These are phyloP conservation scores for Mortierella alpina DNA, from an alignment of 192 early-diverging fungal genomes.

Conservation along the genomic window DNA sequence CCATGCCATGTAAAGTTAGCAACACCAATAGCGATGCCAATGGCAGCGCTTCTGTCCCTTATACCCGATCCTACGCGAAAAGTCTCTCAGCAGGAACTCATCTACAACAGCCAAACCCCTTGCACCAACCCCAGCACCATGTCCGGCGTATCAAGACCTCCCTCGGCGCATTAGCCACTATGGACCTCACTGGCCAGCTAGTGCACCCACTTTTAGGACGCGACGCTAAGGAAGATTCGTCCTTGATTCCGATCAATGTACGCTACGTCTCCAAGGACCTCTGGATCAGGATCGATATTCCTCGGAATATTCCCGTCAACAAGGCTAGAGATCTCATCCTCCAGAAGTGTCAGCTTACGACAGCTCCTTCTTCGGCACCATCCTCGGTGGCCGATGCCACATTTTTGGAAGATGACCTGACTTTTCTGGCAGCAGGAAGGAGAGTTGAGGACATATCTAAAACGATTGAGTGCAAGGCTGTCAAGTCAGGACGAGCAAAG, in stretches of 20 bases:
- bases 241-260: slow-evolving; percentile 24
- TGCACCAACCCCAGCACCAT: slow-evolving; percentile 6
- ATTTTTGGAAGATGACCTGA: slow-evolving; percentile 1
- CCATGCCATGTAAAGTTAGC: background rate
- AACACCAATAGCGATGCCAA: background rate
- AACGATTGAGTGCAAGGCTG: too few species aligned
- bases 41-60: background rate
- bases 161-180: slow-evolving; percentile 25
- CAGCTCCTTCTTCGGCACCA: slow-evolving; percentile 25
- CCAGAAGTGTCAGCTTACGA: slow-evolving; percentile 25
- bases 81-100: slow-evolving; percentile 20
- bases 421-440: too few species aligned
- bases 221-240: slow-evolving; percentile 17
- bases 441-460: too few species aligned
- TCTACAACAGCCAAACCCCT: background rate
- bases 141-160: slow-evolving; percentile 25
- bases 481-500: too few species aligned
- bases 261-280: slow-evolving; percentile 36
- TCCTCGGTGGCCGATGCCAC: slow-evolving; percentile 20
- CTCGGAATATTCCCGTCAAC: slow-evolving; percentile 29
- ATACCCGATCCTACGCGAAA: slow-evolving; percentile 24
- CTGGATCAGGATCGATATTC: slow-evolving; percentile 40
- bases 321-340: slow-evolving; percentile 34
- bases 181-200: slow-evolving; percentile 25
- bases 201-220: slow-evolving; percentile 8